A percentile compares a stretch with the other conserved stretches of the same genome.
Evolutionary conservation across 2,329 filamentous ascomycete species (phyloP).

Genomic region (Penicillium sclerotigenum): DNA sequence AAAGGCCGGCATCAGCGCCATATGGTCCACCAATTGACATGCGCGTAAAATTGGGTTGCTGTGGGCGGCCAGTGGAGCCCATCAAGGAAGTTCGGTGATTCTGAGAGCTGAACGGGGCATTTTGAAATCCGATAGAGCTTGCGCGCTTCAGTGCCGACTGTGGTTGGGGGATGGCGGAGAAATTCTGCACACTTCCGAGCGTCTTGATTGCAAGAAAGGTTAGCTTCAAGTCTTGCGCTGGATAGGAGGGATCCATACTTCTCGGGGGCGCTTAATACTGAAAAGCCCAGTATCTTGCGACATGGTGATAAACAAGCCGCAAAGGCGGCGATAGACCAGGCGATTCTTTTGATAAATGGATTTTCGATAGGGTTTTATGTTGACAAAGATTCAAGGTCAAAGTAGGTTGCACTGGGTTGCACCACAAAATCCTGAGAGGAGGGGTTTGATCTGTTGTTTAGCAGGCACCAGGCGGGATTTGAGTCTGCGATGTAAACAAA

Average conservation of each 20-base stretch:
- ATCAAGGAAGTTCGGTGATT: slow-evolving; percentile 84
- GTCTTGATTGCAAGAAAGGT: slow-evolving; percentile 52
- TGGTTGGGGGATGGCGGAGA: slow-evolving; percentile 83
- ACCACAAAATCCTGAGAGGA: slow-evolving; percentile 15
- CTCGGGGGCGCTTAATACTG: slow-evolving; percentile 86
- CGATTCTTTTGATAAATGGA: neutral
- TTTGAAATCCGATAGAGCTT: slow-evolving; percentile 68
- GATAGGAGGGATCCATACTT: slow-evolving; percentile 57
- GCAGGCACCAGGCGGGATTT: slow-evolving; percentile 13
- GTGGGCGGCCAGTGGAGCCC: slow-evolving; percentile 77
- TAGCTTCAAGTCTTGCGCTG: slow-evolving; percentile 11
- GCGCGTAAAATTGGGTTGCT: slow-evolving; percentile 81
- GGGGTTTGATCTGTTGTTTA: slow-evolving; percentile 17
- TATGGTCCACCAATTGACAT: slow-evolving; percentile 72
- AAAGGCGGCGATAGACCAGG: slow-evolving; percentile 20
- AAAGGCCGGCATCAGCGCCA: slow-evolving; percentile 73
- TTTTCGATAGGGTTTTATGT: neutral
- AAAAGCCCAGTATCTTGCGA: slow-evolving; percentile 84
- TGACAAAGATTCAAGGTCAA: neutral
- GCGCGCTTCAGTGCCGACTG: slow-evolving; percentile 92
- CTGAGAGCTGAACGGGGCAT: slow-evolving; percentile 62
- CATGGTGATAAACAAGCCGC: slow-evolving; percentile 55
- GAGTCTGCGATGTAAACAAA: slow-evolving; percentile 39
- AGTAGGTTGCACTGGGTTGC: slow-evolving; percentile 6
- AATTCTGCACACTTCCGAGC: slow-evolving; percentile 76